phyloP scores from a whole-genome alignment of 1,139 yeast species.

The Lodderomyces pseudojiufengensis region DNA sequence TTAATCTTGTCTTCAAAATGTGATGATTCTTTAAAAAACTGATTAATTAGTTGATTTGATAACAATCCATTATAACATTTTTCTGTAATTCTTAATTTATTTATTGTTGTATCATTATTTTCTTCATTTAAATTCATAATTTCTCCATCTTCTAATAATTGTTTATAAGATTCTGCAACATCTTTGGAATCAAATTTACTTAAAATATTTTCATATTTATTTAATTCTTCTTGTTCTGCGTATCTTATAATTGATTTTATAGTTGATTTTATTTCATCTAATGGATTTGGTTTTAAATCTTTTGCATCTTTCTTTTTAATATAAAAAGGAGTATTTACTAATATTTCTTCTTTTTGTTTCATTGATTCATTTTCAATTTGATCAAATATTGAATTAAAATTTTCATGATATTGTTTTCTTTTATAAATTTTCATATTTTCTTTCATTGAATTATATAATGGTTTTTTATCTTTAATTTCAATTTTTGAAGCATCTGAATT shows the following conservation, averaged over 20 bases:
- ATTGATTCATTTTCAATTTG: slow-evolving; percentile 47
- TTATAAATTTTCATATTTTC: slow-evolving; percentile 31
- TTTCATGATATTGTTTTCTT: slow-evolving; percentile 10
- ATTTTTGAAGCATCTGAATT: slow-evolving; percentile 38
- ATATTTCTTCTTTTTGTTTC: slow-evolving; percentile 50
- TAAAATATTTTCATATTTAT: slow-evolving; percentile 41
- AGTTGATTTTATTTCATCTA: slow-evolving; percentile 34
- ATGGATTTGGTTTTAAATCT: slow-evolving; percentile 13
- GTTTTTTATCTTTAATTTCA: slow-evolving; percentile 31
- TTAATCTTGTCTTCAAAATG: slow-evolving; percentile 38
- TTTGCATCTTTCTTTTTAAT: slow-evolving; percentile 17
- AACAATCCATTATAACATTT: slow-evolving; percentile 33
- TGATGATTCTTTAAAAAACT: slow-evolving; percentile 44
- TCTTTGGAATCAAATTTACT: slow-evolving; percentile 38
- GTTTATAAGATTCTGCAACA: slow-evolving; percentile 49
- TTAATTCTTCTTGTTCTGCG: slow-evolving; percentile 34
- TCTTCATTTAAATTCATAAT: slow-evolving; percentile 45
- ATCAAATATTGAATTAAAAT: slow-evolving; percentile 23
- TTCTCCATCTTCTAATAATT: slow-evolving; percentile 52
- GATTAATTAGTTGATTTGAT: slow-evolving; percentile 38
- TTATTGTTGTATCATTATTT: slow-evolving; percentile 27
- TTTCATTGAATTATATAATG: slow-evolving; percentile 26
- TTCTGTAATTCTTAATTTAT: slow-evolving; percentile 53
- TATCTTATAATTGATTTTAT: slow-evolving; percentile 64
- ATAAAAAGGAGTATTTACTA: slow-evolving; percentile 38